A percentile compares a stretch with the other conserved stretches of the same genome.
phyloP scores from a whole-genome alignment of 495 filamentous ascomycete species.

The Hypoxylon lenormandii region DNA sequence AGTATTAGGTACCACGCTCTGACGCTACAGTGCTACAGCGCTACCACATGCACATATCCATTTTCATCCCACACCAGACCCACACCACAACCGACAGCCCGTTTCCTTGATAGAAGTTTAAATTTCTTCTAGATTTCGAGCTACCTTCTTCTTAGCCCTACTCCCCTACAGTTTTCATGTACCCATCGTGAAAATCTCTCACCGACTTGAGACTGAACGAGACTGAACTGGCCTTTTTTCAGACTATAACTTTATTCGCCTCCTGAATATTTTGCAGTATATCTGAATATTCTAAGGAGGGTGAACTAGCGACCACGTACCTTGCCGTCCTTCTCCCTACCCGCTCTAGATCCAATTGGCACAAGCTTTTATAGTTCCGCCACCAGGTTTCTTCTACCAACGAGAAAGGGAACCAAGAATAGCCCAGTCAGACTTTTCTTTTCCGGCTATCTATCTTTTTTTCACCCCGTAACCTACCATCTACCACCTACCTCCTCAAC shows the following conservation, averaged over 20 bases:
- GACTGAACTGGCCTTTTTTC: not conserved
- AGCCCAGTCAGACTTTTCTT: constrained; percentile 10
- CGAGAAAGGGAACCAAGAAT: not conserved
- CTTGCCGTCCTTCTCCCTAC: too few species aligned
- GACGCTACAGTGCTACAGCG: too few species aligned
- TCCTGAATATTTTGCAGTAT: not conserved
- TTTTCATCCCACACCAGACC: not conserved
- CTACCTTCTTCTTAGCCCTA: not conserved
- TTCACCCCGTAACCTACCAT: not conserved
- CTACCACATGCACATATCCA: constrained; percentile 20
- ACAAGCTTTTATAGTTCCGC: too few species aligned
- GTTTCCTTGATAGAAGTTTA: constrained; percentile 16
- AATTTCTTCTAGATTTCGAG: constrained; percentile 5
- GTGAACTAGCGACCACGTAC: too few species aligned
- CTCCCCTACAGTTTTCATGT: not conserved
- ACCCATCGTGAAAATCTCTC: constrained; percentile 1
- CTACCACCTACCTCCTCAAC: not conserved
- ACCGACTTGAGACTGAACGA: not conserved
- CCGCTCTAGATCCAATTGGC: not conserved
- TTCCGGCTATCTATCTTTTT: constrained; percentile 11
- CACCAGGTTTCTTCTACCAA: too few species aligned
- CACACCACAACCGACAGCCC: constrained; percentile 2
- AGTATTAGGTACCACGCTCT: too few species aligned
- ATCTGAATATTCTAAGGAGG: not conserved
- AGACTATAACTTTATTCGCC: not conserved